Percentiles rank a stretch among this genome's conserved stretches.
These are phyloP conservation scores for Cyclotella baltica DNA, from an alignment of 108 stramenopile genomes.

Conservation along the genomic window DNA sequence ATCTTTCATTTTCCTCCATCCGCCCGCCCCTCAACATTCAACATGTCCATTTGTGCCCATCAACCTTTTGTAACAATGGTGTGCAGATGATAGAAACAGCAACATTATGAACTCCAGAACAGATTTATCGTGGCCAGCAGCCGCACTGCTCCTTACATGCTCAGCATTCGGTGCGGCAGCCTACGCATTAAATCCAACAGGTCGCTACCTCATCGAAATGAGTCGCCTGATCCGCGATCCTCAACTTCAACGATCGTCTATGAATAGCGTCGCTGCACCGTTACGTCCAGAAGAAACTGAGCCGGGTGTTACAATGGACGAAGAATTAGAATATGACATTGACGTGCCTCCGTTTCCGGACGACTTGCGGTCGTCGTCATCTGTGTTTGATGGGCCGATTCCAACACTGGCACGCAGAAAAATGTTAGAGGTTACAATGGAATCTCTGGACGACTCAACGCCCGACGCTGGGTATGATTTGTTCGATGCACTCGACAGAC, in stretches of 20 bases:
- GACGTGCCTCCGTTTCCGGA: not conserved
- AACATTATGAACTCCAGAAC: not conserved
- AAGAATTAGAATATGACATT: not conserved
- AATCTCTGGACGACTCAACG: not conserved
- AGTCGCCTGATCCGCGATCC: conserved; percentile 32
- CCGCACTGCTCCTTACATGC: not conserved
- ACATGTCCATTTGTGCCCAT: not conserved
- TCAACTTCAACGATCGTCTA: conserved; percentile 29
- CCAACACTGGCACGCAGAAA: conserved; percentile 4
- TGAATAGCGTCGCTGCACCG: conserved; percentile 8
- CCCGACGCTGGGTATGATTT: not conserved
- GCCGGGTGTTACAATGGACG: not conserved
- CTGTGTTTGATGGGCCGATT: conserved; percentile 2
- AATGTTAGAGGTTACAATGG: not conserved
- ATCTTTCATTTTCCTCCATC: too few species aligned
- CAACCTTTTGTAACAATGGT: not conserved
- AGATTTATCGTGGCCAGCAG: not conserved
- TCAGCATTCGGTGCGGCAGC: not conserved
- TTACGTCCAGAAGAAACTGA: not conserved
- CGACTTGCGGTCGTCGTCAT: not conserved
- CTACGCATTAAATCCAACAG: conserved; percentile 17
- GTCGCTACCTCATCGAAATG: conserved; percentile 33
- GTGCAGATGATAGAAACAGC: not conserved
- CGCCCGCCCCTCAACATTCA: not conserved
- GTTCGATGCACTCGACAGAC: conserved; percentile 30